Percentiles rank a stretch among this genome's conserved stretches.
Evolutionary conservation across 2,329 filamentous ascomycete genomes (phyloP).

Genomic region (Dactylonectria macrodidyma): DNA sequence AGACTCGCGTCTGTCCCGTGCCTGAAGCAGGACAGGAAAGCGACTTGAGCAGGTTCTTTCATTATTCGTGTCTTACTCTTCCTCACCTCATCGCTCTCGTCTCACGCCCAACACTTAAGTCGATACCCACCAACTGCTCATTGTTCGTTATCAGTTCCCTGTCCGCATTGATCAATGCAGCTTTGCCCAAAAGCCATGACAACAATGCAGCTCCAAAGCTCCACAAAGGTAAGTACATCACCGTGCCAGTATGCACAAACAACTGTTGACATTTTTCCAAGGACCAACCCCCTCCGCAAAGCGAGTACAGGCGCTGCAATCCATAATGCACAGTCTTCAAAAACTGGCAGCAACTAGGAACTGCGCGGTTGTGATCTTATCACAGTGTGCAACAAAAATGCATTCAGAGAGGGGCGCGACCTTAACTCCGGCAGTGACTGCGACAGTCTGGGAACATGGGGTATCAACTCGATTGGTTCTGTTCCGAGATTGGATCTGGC

Average conservation of each 20-base stretch:
- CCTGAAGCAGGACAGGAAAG: slow-evolving; percentile 34
- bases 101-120: slow-evolving; percentile 73
- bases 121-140: slow-evolving; percentile 74
- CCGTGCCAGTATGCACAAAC: slow-evolving; percentile 16
- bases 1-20: slow-evolving; percentile 19
- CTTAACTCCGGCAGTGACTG: slow-evolving; percentile 82
- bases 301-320: slow-evolving; percentile 68
- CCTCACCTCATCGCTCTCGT: slow-evolving; percentile 83
- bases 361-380: slow-evolving; percentile 82
- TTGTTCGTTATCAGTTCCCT: slow-evolving; percentile 85
- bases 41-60: slow-evolving; percentile 56
- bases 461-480: slow-evolving; percentile 81
- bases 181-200: slow-evolving; percentile 76
- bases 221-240: slow-evolving; percentile 55
- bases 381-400: slow-evolving; percentile 87
- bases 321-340: slow-evolving; percentile 78
- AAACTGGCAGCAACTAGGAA: slow-evolving; percentile 82
- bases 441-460: slow-evolving; percentile 84
- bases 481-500: slow-evolving; percentile 82
- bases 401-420: slow-evolving; percentile 76
- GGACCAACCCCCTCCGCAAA: slow-evolving; percentile 57
- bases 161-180: slow-evolving; percentile 81
- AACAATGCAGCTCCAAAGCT: slow-evolving; percentile 55
- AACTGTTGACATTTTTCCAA: slow-evolving; percentile 38
- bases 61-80: slow-evolving; percentile 72